A percentile compares a stretch with the other conserved stretches of the same genome.
These are phyloP conservation scores for Cinnamomum micranthum DNA, from an alignment of 164 flowering plant species.

Conservation along the genomic window DNA sequence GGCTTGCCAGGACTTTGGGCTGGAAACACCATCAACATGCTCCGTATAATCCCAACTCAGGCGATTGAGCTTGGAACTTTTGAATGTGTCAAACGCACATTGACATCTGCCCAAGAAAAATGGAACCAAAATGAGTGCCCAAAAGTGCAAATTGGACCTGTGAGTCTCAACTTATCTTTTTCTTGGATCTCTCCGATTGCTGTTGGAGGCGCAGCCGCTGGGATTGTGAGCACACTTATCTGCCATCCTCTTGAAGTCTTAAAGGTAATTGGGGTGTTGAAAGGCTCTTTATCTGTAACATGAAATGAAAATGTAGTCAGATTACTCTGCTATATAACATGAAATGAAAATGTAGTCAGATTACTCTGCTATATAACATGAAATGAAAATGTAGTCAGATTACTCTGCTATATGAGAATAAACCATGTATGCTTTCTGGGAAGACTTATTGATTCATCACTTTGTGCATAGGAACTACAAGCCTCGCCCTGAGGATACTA, in stretches of 20 bases:
- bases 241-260: constrained; percentile 98
- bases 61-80: constrained; percentile 94
- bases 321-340: too few relatives aligned
- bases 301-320: neutral
- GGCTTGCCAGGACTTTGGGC: constrained; percentile 99
- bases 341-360: too few relatives aligned
- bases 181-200: constrained; percentile 94
- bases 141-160: constrained; percentile 54
- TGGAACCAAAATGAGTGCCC: constrained; percentile 46
- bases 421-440: too few relatives aligned
- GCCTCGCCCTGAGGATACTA: too few relatives aligned
- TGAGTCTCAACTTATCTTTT: constrained; percentile 50
- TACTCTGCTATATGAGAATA: too few relatives aligned
- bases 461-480: too few relatives aligned
- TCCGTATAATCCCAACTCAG: constrained; percentile 91
- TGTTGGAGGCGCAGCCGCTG: constrained; percentile 98
- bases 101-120: constrained; percentile 72
- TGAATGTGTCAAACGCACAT: constrained; percentile 84
- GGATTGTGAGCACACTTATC: constrained; percentile 73
- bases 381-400: too few relatives aligned
- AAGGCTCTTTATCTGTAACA: neutral
- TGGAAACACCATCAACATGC: constrained; percentile 86
- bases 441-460: too few relatives aligned
- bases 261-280: constrained; percentile 46
- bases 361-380: neutral